Evolutionary conservation across 768 basidiomycete genomes (phyloP).

Genomic region (Paxillus involutus): DNA sequence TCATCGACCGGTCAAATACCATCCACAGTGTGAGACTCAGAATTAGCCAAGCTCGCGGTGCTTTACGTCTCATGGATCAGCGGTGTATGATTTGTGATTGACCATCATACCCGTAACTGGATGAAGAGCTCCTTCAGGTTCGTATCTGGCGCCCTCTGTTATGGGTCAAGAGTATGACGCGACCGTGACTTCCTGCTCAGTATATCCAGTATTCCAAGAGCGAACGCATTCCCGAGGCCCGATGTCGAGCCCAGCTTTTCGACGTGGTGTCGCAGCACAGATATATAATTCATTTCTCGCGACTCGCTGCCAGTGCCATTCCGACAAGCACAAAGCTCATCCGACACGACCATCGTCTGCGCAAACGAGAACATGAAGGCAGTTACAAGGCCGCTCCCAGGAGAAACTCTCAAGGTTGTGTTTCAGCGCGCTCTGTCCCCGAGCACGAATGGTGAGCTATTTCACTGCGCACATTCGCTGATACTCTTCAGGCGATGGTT

Average conservation of each 20-base stretch:
- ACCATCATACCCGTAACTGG: no score
- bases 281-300: conserved; percentile 20
- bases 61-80: no score
- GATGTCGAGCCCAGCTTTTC: conserved; percentile 19
- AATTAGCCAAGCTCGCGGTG: no score
- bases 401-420: conserved; percentile 24
- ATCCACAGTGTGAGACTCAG: no score
- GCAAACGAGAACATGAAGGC: conserved; percentile 31
- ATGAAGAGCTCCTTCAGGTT: no score
- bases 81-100: no score
- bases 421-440: conserved; percentile 29
- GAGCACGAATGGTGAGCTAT: conserved; percentile 14
- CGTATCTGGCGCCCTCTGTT: no score
- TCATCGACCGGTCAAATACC: no score
- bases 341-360: conserved; percentile 5
- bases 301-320: conserved; percentile 37
- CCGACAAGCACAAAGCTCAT: conserved; percentile 16
- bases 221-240: conserved; percentile 10
- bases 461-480: background rate
- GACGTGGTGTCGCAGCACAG: conserved; percentile 26
- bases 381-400: conserved; percentile 32
- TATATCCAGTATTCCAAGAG: no score
- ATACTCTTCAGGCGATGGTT: background rate
- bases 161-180: no score
- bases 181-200: no score